Evolutionary conservation across 2,329 filamentous ascomycete species (phyloP), one percentile per base, ranked within the genome.

Genomic region (Aspergillus hortae): DNA sequence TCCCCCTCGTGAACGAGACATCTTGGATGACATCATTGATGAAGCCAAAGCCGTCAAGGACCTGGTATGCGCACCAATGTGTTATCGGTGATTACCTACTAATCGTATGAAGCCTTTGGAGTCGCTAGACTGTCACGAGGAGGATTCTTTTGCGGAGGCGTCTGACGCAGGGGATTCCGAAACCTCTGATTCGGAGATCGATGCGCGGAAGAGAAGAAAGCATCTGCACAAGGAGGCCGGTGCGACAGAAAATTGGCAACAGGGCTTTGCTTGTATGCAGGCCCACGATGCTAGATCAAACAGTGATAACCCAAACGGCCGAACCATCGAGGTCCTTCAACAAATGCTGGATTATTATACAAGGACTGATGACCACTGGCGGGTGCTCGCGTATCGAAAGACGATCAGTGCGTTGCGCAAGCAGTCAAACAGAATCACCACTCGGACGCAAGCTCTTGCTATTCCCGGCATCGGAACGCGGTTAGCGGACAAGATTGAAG

Each of bases 401-500:
- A 90, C 83, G 11, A 88, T 95, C 47, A 76, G 78, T n/a, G 87
- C 83, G 3, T 77, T 97, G 11, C 83, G 83, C 42, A 85, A 82
- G 44, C 87, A 92, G 55, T 66, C 74, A 0, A 65, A 63, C 17
- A 86, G 84, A 64, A 81, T 96, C 53, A 75, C 70, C 4, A 92
- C 87, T 0, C 84, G 81, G 52, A 79, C 84, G 45, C 80, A 95
- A 67, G 92, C 92, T 0, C 73, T 80, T 10, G 68, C 72, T 2
- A 77, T 96, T 1, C 83, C 84, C 1, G 81, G 79, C 52, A 84
- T 96, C 33, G 92, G 92, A 6, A 62, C 77, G 10, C 81, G 89
- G 1, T 74, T 96, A 1, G 91, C 91, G 0, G 77, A 81, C 23
- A 96, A 96, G 68, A 94, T 97, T 56, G 89, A 94, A 62, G 92